Percentiles rank a stretch among this genome's conserved stretches.
phyloP scores from a whole-genome alignment of 2,329 filamentous ascomycete species.

The Fusarium buharicum region DNA sequence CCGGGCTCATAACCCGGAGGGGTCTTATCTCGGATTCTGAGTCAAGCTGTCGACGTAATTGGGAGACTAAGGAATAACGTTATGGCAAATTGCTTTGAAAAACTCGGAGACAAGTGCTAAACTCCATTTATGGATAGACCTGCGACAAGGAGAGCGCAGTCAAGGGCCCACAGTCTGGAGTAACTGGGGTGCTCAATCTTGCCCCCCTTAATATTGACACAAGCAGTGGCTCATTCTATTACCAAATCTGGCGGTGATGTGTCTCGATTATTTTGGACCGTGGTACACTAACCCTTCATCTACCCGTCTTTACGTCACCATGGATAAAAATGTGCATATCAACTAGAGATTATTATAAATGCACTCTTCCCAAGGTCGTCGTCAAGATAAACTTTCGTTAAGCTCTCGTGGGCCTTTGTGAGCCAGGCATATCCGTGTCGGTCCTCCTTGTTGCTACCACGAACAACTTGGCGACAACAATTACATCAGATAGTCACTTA shows the following conservation, averaged over 20 bases:
- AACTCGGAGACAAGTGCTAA: constrained; percentile 37
- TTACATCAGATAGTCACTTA: background rate
- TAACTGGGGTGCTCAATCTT: background rate
- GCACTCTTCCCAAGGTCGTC: constrained; percentile 4
- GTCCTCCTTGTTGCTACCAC: constrained; percentile 8
- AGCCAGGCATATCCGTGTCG: constrained; percentile 16
- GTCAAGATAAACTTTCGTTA: constrained; percentile 5
- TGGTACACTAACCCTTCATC: constrained; percentile 1
- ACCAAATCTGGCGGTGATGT: background rate
- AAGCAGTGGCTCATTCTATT: background rate
- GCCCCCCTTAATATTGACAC: constrained; percentile 1
- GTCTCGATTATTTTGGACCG: constrained; percentile 6
- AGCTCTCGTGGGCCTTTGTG: constrained; percentile 5
- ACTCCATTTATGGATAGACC: constrained; percentile 18
- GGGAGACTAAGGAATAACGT: constrained; percentile 12
- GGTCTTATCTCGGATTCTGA: constrained; percentile 28
- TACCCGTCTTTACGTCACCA: constrained; percentile 24
- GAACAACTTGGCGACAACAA: constrained; percentile 10
- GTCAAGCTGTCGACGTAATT: constrained; percentile 8
- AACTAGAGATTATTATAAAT: constrained; percentile 24
- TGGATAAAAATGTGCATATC: constrained; percentile 16
- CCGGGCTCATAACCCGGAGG: too few species aligned
- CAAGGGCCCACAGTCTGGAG: background rate
- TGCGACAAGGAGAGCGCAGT: too few species aligned
- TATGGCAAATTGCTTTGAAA: background rate